Percentiles rank a stretch among this genome's conserved stretches.
These are phyloP conservation scores for Chiua virens DNA, from an alignment of 768 basidiomycete species.

Conservation along the genomic window DNA sequence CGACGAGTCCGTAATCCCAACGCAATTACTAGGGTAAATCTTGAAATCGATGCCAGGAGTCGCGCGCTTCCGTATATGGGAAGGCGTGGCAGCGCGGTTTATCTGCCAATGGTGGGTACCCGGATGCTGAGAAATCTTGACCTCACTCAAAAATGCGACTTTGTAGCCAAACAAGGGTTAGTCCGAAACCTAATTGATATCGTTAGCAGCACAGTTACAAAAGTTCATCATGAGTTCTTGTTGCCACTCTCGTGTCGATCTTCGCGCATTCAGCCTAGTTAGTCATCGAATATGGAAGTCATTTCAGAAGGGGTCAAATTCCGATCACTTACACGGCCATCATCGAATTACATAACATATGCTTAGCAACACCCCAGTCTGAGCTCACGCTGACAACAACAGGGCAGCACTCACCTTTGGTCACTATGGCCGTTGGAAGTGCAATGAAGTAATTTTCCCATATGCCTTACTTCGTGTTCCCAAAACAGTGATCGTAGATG, in stretches of 20 bases:
- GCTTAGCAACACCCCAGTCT: not conserved
- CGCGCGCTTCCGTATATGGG: no score
- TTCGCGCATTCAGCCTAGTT: slow-evolving; percentile 12
- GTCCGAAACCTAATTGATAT: not conserved
- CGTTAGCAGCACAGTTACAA: not conserved
- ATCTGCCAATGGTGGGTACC: no score
- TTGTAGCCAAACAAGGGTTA: no score
- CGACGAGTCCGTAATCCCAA: no score
- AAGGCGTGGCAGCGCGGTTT: no score
- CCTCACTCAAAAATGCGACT: no score
- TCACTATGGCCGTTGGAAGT: not conserved
- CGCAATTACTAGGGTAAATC: no score
- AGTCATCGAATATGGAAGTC: no score
- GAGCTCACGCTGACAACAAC: not conserved
- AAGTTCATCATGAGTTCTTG: not conserved
- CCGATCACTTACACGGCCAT: slow-evolving; percentile 9
- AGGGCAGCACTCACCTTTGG: slow-evolving; percentile 1
- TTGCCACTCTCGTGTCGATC: not conserved
- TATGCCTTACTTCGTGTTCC: not conserved
- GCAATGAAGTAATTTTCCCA: not conserved
- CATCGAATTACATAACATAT: slow-evolving; percentile 15
- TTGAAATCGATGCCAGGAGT: no score
- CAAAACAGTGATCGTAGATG: not conserved
- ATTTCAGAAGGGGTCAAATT: no score
- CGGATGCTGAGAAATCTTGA: no score